These are phyloP conservation scores for Pisolithus orientalis DNA, from an alignment of 768 basidiomycete species.

Conservation along the genomic window DNA sequence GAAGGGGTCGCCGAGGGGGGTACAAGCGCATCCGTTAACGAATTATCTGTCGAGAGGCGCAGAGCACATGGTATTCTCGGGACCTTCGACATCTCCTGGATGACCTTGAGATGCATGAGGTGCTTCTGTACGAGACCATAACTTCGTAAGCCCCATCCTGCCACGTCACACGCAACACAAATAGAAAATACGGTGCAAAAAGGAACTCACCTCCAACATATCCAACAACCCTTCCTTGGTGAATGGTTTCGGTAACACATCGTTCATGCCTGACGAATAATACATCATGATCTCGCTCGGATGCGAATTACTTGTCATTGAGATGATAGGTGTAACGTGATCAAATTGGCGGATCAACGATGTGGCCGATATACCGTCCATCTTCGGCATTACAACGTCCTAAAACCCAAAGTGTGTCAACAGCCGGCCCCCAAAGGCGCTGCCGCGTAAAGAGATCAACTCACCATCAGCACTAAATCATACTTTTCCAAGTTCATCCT, in stretches of 20 bases:
- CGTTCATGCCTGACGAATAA: constrained; percentile 76
- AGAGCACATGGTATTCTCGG: constrained; percentile 66
- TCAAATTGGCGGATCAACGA: constrained; percentile 93
- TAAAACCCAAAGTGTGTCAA: constrained; percentile 19
- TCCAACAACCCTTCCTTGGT: constrained; percentile 87
- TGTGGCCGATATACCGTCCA: constrained; percentile 87
- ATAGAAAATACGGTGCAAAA: background rate
- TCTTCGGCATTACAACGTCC: constrained; percentile 94
- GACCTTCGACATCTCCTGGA: constrained; percentile 67
- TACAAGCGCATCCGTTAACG: constrained; percentile 51
- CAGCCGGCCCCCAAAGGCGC: no score
- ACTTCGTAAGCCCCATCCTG: no score
- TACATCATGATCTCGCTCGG: constrained; percentile 92
- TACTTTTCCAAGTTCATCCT: constrained; percentile 98
- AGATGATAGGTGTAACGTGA: constrained; percentile 93
- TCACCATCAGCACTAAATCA: constrained; percentile 90
- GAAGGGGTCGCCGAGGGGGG: constrained; percentile 25
- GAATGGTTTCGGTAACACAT: constrained; percentile 94
- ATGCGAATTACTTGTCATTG: constrained; percentile 94
- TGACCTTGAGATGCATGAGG: constrained; percentile 78
- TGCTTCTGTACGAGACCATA: constrained; percentile 55
- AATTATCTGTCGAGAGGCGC: constrained; percentile 42
- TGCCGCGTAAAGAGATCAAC: constrained; percentile 21
- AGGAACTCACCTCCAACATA: constrained; percentile 73
- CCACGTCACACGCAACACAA: no score